Conservation (phyloP, 108 stramenopile genomes). For the Conticribra guillardii region DNA sequence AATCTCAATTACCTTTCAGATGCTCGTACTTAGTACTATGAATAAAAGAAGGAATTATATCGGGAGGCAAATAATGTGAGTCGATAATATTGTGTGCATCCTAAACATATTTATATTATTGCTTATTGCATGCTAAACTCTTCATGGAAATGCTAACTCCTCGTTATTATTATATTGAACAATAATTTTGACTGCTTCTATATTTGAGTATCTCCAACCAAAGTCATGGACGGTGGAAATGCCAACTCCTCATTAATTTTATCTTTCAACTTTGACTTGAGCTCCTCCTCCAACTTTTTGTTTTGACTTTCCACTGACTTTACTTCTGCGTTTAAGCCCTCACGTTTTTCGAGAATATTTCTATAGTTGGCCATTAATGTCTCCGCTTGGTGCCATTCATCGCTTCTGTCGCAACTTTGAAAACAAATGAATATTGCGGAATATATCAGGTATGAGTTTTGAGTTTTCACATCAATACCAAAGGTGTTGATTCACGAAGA, state of each 20-base stretch:
- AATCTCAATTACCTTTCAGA: no score
- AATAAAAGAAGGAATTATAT: no score
- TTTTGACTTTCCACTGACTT: conserved; percentile 18
- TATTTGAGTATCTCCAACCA: neutral
- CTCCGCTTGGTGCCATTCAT: conserved; percentile 52
- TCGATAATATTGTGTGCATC: no score
- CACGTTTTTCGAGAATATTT: conserved; percentile 35
- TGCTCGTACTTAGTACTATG: no score
- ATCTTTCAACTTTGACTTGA: conserved; percentile 24
- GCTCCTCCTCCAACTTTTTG: conserved; percentile 27
- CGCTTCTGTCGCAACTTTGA: conserved; percentile 23
- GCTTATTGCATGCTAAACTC: no score
- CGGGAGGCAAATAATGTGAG: no score
- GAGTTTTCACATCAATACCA: no score
- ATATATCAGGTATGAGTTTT: neutral
- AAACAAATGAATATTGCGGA: neutral
- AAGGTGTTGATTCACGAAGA: no score
- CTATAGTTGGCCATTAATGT: conserved; percentile 42
- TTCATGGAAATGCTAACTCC: no score
- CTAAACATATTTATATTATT: no score
- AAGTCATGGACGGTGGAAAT: conserved; percentile 39
- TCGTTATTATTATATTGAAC: no score
- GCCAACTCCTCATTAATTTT: conserved; percentile 26
- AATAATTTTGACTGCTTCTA: no score
- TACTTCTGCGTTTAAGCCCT: conserved; percentile 25